phyloP scores from a whole-genome alignment of 495 filamentous ascomycete genomes.

The Xylaria curta region DNA sequence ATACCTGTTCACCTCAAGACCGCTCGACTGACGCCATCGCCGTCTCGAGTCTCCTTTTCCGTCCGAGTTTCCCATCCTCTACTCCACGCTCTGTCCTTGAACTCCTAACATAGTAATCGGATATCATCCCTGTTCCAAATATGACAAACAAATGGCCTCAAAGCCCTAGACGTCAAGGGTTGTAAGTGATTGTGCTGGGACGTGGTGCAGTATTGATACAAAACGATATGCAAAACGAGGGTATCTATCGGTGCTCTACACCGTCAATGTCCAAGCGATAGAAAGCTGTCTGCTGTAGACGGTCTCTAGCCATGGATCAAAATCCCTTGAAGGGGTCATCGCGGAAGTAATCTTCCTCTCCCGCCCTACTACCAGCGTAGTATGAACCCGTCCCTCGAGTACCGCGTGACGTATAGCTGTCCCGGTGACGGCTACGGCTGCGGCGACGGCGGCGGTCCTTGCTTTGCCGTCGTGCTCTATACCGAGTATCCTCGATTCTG shows the following conservation, averaged over 20 bases:
- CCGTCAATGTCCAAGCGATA: not conserved
- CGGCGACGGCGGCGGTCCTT: conserved; percentile 56
- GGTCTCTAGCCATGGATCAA: conserved; percentile 31
- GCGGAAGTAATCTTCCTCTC: conserved; percentile 49
- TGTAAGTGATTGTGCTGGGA: not conserved
- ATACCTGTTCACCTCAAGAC: not conserved
- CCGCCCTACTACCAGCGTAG: conserved; percentile 38
- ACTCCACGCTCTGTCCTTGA: not conserved
- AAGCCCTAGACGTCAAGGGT: not conserved
- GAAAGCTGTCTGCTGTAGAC: not conserved
- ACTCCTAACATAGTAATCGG: conserved; percentile 7
- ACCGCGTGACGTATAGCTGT: conserved; percentile 54
- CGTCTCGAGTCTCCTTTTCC: not conserved
- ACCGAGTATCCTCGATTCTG: conserved; percentile 54
- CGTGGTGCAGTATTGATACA: not conserved
- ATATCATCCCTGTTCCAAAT: conserved; percentile 1
- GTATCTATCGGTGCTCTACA: conserved; percentile 17
- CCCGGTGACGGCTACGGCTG: conserved; percentile 58
- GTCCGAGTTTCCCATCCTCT: not conserved
- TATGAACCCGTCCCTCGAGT: conserved; percentile 51
- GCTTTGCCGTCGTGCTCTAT: conserved; percentile 50
- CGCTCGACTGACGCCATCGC: not conserved
- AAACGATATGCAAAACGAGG: conserved; percentile 18
- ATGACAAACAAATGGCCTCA: conserved; percentile 12
- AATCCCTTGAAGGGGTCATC: conserved; percentile 59